Conservation (phyloP, 495 filamentous ascomycete species). For the Saxophila tyrrhenica region DNA sequence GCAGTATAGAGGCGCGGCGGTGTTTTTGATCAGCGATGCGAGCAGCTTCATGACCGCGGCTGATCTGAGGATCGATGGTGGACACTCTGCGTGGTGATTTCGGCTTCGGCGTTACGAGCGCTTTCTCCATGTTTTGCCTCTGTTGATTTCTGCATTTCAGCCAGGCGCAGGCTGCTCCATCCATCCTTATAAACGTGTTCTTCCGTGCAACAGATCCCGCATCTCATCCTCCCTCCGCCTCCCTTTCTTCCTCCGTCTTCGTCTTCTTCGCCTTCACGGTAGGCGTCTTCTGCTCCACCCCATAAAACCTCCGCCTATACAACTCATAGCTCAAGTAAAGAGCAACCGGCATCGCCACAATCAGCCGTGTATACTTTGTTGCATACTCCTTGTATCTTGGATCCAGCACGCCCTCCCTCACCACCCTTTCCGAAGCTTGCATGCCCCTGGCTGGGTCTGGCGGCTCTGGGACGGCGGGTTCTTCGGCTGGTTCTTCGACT, state of each 20-base stretch:
- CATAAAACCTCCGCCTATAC: conserved; percentile 5
- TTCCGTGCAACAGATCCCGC: too few species aligned
- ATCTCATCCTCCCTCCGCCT: background rate
- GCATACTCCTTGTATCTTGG: conserved; percentile 12
- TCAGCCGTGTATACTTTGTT: background rate
- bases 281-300: conserved; percentile 7
- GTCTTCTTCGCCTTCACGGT: background rate
- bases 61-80: conserved; percentile 31
- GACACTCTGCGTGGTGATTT: conserved; percentile 19
- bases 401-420: conserved; percentile 6
- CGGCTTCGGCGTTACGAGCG: background rate
- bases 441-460: conserved; percentile 3
- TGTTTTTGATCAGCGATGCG: conserved; percentile 73
- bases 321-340: conserved; percentile 6
- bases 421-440: conserved; percentile 2
- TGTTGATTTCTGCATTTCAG: background rate
- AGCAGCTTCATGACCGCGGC: conserved; percentile 62
- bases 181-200: too few species aligned
- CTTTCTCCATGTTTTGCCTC: background rate
- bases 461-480: background rate
- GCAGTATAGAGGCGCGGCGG: conserved; percentile 52
- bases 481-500: background rate
- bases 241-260: background rate
- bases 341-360: conserved; percentile 7
- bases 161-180: background rate